Conservation (phyloP, 2,329 filamentous ascomycete species). For the Tolypocladium nubicola region DNA sequence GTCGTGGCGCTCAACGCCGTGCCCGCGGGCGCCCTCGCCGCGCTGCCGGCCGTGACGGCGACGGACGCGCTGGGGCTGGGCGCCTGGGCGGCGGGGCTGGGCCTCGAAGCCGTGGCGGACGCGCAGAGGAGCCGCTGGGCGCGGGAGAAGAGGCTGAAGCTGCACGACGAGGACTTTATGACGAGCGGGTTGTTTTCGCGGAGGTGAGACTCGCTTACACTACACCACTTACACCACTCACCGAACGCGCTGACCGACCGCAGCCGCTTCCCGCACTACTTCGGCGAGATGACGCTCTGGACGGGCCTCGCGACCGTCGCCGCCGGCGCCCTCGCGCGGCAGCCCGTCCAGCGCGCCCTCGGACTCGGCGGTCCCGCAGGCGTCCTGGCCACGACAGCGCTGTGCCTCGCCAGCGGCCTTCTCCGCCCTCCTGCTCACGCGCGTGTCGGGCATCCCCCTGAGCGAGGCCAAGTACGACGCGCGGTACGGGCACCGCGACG, state of each 20-base stretch:
- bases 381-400: constrained; percentile 18
- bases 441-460: constrained; percentile 53
- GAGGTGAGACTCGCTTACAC: constrained; percentile 20
- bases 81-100: constrained; percentile 48
- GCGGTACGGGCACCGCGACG: constrained; percentile 49
- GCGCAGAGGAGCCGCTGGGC: constrained; percentile 53
- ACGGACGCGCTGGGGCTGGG: constrained; percentile 47
- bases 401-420: constrained; percentile 53
- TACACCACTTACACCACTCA: too few relatives aligned
- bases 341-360: constrained; percentile 45
- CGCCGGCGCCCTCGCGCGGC: constrained; percentile 42
- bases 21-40: constrained; percentile 39
- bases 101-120: constrained; percentile 52
- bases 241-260: background rate
- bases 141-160: constrained; percentile 49
- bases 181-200: constrained; percentile 51
- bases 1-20: constrained; percentile 54
- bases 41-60: constrained; percentile 32
- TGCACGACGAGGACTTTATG: constrained; percentile 57
- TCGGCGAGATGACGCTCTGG: constrained; percentile 62
- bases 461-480: constrained; percentile 61
- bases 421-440: constrained; percentile 50
- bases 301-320: constrained; percentile 52
- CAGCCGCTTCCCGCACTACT: constrained; percentile 57
- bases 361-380: constrained; percentile 34